Conservation (phyloP, 805 yeast genomes). For the Wickerhamiella sorbophila region DNA sequence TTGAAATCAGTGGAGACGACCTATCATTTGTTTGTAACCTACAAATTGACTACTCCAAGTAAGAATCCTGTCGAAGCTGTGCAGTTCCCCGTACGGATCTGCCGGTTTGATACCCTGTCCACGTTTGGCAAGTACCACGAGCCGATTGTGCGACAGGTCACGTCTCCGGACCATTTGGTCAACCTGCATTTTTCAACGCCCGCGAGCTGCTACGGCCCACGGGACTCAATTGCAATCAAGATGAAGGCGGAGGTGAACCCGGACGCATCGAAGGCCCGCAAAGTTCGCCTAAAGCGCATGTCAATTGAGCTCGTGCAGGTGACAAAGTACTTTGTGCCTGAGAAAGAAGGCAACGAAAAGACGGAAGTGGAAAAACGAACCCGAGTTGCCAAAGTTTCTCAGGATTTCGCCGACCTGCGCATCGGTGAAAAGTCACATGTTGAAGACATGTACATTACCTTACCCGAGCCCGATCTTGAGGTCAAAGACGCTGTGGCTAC, state of each 20-base stretch:
- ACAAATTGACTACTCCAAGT: conserved; percentile 6
- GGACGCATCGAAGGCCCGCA: conserved; percentile 26
- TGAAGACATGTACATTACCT: conserved; percentile 19
- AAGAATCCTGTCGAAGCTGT: conserved; percentile 9
- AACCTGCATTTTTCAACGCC: conserved; percentile 23
- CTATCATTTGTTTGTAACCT: conserved; percentile 25
- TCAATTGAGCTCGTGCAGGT: conserved; percentile 26
- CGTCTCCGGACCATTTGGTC: conserved; percentile 26
- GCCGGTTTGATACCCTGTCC: conserved; percentile 28
- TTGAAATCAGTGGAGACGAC: conserved; percentile 22
- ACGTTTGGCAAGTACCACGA: conserved; percentile 26
- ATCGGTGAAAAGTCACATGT: conserved; percentile 17
- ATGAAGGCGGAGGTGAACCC: conserved; percentile 24
- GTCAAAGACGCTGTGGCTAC: conserved; percentile 19
- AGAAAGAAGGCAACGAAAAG: conserved; percentile 8
- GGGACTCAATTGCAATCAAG: conserved; percentile 23
- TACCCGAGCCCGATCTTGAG: conserved; percentile 18
- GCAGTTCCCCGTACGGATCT: conserved; percentile 25
- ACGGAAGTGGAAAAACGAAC: conserved; percentile 23
- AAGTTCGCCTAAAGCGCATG: conserved; percentile 25
- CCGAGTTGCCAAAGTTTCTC: conserved; percentile 20
- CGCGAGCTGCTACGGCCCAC: conserved; percentile 28
- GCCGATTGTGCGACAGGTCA: conserved; percentile 17
- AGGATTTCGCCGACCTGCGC: conserved; percentile 19
- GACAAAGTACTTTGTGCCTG: conserved; percentile 17